phyloP scores from a whole-genome alignment of 176 grass and related monocot species.

The Ampelocalamus luodianensis region DNA sequence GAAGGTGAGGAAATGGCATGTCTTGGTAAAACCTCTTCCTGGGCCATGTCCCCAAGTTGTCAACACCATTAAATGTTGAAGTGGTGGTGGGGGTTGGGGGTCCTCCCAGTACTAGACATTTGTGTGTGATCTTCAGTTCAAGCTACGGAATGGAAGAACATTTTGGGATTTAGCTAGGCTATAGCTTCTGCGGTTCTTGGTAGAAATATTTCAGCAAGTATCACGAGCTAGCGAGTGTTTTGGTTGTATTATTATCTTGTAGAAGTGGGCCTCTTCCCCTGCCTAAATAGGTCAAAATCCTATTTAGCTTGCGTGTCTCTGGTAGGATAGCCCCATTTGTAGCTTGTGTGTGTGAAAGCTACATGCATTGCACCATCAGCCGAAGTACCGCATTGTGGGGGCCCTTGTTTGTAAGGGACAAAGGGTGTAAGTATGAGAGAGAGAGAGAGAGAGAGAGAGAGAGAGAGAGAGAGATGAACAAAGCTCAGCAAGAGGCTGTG shows the following conservation, averaged over 20 bases:
- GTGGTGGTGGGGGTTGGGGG: neutral
- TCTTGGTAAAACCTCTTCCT: slow-evolving; percentile 44
- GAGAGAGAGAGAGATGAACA: slow-evolving; percentile 11
- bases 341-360: neutral
- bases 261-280: slow-evolving; percentile 10
- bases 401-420: slow-evolving; percentile 32
- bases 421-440: neutral
- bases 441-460: slow-evolving; percentile 6
- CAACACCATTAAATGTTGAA: slow-evolving; percentile 46
- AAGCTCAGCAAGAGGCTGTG: slow-evolving; percentile 9
- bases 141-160: slow-evolving; percentile 22
- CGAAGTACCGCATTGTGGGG: slow-evolving; percentile 35
- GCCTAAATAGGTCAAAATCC: neutral
- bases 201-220: neutral
- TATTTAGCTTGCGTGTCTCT: slow-evolving; percentile 8
- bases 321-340: slow-evolving; percentile 31
- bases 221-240: slow-evolving; percentile 15
- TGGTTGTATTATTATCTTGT: slow-evolving; percentile 27
- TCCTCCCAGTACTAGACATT: neutral
- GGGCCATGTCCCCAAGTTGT: slow-evolving; percentile 39
- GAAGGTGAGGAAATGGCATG: slow-evolving; percentile 40
- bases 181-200: slow-evolving; percentile 17
- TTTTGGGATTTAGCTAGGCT: slow-evolving; percentile 5
- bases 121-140: slow-evolving; percentile 23
- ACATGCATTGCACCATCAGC: slow-evolving; percentile 43